Evolutionary conservation across 495 filamentous ascomycete genomes (phyloP), one percentile per base, ranked within the genome.

Genomic region (Hyaloscypha finlandica): DNA sequence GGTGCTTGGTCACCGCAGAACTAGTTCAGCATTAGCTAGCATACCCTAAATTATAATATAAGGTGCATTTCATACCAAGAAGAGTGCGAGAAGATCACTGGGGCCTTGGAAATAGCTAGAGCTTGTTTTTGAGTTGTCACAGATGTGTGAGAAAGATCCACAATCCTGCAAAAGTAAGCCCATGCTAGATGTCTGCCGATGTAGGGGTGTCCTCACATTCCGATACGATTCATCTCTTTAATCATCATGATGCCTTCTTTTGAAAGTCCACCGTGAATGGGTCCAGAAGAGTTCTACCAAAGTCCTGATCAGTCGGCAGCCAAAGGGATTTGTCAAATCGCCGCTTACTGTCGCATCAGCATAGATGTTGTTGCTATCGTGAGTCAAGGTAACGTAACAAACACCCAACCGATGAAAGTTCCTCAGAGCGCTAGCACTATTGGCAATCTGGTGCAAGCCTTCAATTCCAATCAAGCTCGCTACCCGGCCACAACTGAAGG

Each of bases 81-180:
- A 82, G 74, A 74, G 69, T 89, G 87, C 48, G 80, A 83, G 77
- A 88, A 88, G 16, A 88, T 83, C 3, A 88, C 78, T 0, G 86
- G 84, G 6, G 83, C 81, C 12, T 81, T 78, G 0, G 68, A 67
- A 69, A 81, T 80, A 29, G 81, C 77, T 19, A 88, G 74, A 6
- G 85, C 81, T 66, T 87, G 83, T 6, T 81, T 75, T 53, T 59
- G 58, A 3, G 63, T 65, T 32, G 39, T 6, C 8, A 39, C 31
- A 32, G 39, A 55, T 20, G 54, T 59, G 30, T 65, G 63, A 2
- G 32, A 29, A 30, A 65, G 63, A 65, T 65, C 63, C 11, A 65
- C 35, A 30, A 65, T 48, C n/a, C n/a, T n/a, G n/a, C n/a, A n/a
- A n/a, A n/a, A n/a, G n/a, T n/a, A n/a, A n/a, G n/a, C n/a, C n/a